These are phyloP conservation scores for Tolypocladium album DNA, from an alignment of 2,329 filamentous ascomycete species.

Conservation along the genomic window DNA sequence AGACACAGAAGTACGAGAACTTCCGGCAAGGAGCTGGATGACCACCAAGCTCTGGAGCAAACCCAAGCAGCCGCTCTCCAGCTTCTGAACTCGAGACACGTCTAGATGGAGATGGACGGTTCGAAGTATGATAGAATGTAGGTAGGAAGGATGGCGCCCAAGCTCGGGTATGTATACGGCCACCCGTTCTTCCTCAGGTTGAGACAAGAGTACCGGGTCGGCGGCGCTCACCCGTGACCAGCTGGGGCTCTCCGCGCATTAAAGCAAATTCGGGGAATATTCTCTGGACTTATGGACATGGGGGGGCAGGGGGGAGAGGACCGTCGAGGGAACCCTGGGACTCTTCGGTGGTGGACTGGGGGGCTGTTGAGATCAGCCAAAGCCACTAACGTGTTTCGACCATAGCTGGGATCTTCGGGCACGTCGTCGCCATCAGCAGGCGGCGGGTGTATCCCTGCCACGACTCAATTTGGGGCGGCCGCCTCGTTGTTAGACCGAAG, in stretches of 20 bases:
- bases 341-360: slow-evolving; percentile 11
- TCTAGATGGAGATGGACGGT: neutral
- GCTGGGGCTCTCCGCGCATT: slow-evolving; percentile 34
- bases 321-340: slow-evolving; percentile 22
- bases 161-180: slow-evolving; percentile 8
- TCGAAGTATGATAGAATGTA: neutral
- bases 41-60: neutral
- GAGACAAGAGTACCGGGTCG: slow-evolving; percentile 8
- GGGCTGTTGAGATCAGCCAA: slow-evolving; percentile 28
- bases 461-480: slow-evolving; percentile 4
- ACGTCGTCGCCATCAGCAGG: slow-evolving; percentile 8
- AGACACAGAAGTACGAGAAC: neutral
- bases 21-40: neutral
- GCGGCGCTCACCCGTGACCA: slow-evolving; percentile 22
- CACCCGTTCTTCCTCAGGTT: slow-evolving; percentile 7
- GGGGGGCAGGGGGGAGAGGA: slow-evolving; percentile 26
- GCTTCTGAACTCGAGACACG: neutral
- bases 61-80: neutral
- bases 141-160: neutral
- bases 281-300: slow-evolving; percentile 26
- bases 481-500: neutral
- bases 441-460: slow-evolving; percentile 5
- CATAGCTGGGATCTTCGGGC: slow-evolving; percentile 21
- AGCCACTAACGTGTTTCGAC: slow-evolving; percentile 31
- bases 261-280: slow-evolving; percentile 39